Conservation (phyloP, 495 filamentous ascomycete species). For the Hyaloscypha bicolor region DNA sequence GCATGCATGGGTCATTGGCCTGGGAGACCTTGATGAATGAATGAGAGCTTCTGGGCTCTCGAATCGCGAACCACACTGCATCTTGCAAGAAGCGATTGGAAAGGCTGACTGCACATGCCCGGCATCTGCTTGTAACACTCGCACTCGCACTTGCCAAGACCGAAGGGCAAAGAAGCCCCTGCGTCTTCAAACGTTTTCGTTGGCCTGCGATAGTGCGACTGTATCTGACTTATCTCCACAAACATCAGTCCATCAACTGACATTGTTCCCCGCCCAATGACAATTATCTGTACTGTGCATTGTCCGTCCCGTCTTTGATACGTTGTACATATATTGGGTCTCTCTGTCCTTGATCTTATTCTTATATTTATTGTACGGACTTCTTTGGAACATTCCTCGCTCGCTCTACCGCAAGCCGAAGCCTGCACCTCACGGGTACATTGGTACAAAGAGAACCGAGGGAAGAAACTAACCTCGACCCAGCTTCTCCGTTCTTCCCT, state of each 20-base stretch:
- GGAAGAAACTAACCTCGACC: neutral
- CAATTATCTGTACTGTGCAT: neutral
- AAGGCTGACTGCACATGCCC: neutral
- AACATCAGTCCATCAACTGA: neutral
- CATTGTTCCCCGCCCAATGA: too few species aligned
- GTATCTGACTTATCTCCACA: neutral
- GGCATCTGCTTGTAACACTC: neutral
- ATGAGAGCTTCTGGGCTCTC: too few species aligned
- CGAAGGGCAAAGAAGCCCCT: neutral
- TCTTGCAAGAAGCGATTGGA: neutral
- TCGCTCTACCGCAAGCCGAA: neutral
- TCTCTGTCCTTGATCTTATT: neutral
- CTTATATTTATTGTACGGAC: neutral
- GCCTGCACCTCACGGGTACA: neutral
- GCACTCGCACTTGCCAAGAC: neutral
- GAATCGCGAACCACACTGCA: neutral
- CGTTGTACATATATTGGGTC: neutral
- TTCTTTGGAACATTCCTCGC: neutral
- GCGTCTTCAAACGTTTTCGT: too few species aligned
- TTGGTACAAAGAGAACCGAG: neutral
- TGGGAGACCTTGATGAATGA: too few species aligned
- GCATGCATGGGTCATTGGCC: neutral
- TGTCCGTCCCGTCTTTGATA: neutral
- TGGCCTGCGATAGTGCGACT: too few species aligned
- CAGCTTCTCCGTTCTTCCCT: neutral